Evolutionary conservation across 176 grass and related monocot genomes (phyloP).

Genomic region (Triticum dicoccoides): DNA sequence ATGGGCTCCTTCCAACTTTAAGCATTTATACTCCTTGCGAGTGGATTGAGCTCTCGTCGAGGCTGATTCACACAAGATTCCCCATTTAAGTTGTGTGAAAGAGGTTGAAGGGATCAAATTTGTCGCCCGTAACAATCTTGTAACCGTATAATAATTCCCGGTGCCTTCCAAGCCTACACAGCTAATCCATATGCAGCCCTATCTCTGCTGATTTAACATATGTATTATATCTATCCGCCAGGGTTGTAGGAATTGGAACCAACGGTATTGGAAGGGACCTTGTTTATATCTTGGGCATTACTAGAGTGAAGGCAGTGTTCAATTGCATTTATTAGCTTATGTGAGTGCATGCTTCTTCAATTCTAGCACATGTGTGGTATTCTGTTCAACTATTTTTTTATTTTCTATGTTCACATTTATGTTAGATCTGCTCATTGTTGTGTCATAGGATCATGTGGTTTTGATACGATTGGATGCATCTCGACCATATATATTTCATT

Average conservation of each 20-base stretch:
- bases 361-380: background rate
- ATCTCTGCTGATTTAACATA: background rate
- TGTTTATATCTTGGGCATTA: background rate
- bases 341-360: background rate
- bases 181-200: background rate
- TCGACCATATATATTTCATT: background rate
- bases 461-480: background rate
- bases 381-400: background rate
- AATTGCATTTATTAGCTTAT: background rate
- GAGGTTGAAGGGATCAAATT: background rate
- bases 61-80: too few species aligned
- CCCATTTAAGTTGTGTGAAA: background rate
- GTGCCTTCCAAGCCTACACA: background rate
- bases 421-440: background rate
- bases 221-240: background rate
- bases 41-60: too few species aligned
- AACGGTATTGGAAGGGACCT: background rate
- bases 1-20: too few species aligned
- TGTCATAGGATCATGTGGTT: background rate
- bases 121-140: background rate
- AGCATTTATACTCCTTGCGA: too few species aligned
- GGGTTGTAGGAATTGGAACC: background rate
- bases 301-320: background rate
- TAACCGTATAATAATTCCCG: background rate
- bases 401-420: background rate